Percentiles rank a stretch among this genome's conserved stretches.
These are phyloP conservation scores for Alloteropsis semialata DNA, from an alignment of 176 grass and related monocot species.

Conservation along the genomic window DNA sequence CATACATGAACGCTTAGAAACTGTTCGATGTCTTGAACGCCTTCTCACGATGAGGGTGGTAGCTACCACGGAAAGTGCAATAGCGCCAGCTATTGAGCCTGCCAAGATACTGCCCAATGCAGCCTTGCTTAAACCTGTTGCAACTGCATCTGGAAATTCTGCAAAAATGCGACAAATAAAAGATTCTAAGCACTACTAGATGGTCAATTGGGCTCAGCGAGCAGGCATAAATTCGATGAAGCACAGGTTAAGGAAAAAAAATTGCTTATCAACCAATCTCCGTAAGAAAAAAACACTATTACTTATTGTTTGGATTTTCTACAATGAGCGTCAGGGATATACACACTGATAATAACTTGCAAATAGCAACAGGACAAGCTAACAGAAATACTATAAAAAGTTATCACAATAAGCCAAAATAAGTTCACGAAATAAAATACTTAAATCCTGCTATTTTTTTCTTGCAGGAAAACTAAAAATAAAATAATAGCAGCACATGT, in stretches of 20 bases:
- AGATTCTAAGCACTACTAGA: not conserved
- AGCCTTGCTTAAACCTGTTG: conserved; percentile 63
- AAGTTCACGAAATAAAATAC: not conserved
- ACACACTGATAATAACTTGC: not conserved
- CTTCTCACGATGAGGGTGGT: conserved; percentile 71
- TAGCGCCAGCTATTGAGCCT: conserved; percentile 45
- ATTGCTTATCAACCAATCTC: not conserved
- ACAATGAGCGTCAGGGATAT: not conserved
- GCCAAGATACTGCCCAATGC: conserved; percentile 51
- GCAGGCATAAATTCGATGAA: not conserved
- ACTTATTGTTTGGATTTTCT: not conserved
- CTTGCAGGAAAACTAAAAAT: not conserved
- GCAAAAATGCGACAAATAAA: conserved; percentile 8
- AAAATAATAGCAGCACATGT: not conserved
- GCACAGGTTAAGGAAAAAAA: not conserved
- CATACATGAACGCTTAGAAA: conserved; percentile 68
- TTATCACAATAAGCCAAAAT: not conserved
- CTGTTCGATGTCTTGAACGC: conserved; percentile 37
- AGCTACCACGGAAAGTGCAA: conserved; percentile 50
- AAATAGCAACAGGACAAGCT: not conserved
- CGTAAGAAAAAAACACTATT: not conserved
- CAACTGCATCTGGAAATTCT: conserved; percentile 40
- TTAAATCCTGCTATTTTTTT: not conserved
- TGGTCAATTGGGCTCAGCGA: not conserved
- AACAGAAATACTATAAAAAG: not conserved